Percentiles rank a stretch among this genome's conserved stretches.
Conservation (phyloP, 2,329 filamentous ascomycete genomes). For the Trichoderma simmonsii region DNA sequence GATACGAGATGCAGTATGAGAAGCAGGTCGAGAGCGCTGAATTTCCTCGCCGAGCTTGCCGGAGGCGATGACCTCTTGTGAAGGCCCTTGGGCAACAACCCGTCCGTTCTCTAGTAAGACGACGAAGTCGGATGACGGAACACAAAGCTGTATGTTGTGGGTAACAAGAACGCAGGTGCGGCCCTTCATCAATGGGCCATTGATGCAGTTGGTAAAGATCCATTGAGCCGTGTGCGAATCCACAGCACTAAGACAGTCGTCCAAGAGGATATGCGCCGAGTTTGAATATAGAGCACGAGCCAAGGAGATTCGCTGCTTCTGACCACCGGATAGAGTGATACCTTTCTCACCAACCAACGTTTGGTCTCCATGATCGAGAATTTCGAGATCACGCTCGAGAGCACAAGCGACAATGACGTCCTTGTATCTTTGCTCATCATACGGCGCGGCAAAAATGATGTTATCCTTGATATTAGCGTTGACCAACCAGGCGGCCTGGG, state of each 20-base stretch:
- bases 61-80: constrained; percentile 76
- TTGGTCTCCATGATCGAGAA: constrained; percentile 87
- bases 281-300: constrained; percentile 97
- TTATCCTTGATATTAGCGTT: constrained; percentile 96
- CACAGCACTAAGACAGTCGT: constrained; percentile 94
- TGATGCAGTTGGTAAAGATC: constrained; percentile 93
- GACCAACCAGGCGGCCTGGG: constrained; percentile 94
- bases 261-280: constrained; percentile 83
- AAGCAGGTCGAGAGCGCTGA: constrained; percentile 66
- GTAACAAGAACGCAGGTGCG: constrained; percentile 94
- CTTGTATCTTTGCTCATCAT: constrained; percentile 77
- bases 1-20: constrained; percentile 66
- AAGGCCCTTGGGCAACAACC: constrained; percentile 70
- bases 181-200: constrained; percentile 80
- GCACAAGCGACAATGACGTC: constrained; percentile 89
- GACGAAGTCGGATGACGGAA: constrained; percentile 75
- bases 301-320: constrained; percentile 95
- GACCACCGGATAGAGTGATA: constrained; percentile 91
- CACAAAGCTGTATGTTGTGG: constrained; percentile 87
- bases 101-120: constrained; percentile 86
- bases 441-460: constrained; percentile 82
- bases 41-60: constrained; percentile 87
- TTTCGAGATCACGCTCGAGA: constrained; percentile 84
- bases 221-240: constrained; percentile 97
- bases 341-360: constrained; percentile 96